Percentiles rank a stretch among this genome's conserved stretches.
phyloP scores from a whole-genome alignment of 2,329 filamentous ascomycete genomes.

The Tolypocladium inflatum region DNA sequence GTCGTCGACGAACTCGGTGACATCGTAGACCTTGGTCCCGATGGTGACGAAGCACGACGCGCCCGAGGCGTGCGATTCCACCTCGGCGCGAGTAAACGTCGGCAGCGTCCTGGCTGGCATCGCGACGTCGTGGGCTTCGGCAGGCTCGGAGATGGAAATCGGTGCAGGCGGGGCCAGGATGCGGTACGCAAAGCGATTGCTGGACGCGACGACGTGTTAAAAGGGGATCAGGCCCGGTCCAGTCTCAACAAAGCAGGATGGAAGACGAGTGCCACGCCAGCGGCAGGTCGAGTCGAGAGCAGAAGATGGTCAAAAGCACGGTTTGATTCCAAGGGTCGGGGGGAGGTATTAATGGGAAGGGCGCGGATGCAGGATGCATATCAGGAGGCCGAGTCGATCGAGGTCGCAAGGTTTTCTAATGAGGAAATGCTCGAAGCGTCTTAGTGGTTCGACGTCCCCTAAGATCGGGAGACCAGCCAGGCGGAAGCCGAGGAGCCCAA shows the following conservation, averaged over 20 bases:
- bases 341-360: neutral
- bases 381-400: neutral
- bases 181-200: neutral
- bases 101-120: conserved; percentile 81
- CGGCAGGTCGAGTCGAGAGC: neutral
- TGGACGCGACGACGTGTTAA: neutral
- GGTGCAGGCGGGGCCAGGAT: conserved; percentile 5
- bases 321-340: neutral
- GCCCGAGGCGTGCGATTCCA: conserved; percentile 67
- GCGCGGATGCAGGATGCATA: neutral
- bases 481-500: neutral
- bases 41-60: conserved; percentile 91
- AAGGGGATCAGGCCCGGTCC: neutral
- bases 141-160: conserved; percentile 4
- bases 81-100: conserved; percentile 70
- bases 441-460: neutral
- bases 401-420: neutral
- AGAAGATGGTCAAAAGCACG: neutral
- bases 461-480: neutral
- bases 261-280: neutral
- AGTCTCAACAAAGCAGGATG: neutral
- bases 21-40: conserved; percentile 84
- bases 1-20: conserved; percentile 81
- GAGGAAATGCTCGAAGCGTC: neutral
- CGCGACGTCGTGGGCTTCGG: conserved; percentile 4